These are phyloP conservation scores for Gossypium aridum DNA, from an alignment of 441 rosid genomes.

Conservation along the genomic window DNA sequence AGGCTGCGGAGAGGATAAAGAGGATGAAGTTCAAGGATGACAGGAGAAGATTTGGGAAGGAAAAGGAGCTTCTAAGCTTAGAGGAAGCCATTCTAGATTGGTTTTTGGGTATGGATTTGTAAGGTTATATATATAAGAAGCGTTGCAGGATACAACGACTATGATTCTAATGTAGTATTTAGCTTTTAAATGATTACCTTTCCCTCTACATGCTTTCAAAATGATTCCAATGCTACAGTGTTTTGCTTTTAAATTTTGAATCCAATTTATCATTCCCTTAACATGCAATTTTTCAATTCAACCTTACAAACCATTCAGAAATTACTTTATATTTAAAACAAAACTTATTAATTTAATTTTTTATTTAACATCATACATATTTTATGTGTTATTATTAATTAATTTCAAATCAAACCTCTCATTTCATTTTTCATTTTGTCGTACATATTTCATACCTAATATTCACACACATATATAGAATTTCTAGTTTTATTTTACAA, in stretches of 20 bases:
- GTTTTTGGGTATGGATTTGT: not conserved
- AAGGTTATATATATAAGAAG: conserved; percentile 5
- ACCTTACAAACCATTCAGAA: too few relatives aligned
- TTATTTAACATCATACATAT: too few relatives aligned
- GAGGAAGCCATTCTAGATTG: conserved; percentile 21
- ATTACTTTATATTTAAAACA: too few relatives aligned
- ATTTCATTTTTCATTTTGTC: too few relatives aligned
- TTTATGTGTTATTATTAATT: too few relatives aligned
- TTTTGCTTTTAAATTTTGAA: not conserved
- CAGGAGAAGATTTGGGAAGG: conserved; percentile 44
- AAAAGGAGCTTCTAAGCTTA: conserved; percentile 41
- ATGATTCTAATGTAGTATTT: not conserved
- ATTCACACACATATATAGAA: too few relatives aligned
- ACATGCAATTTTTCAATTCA: too few relatives aligned
- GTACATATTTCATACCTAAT: too few relatives aligned
- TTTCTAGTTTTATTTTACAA: too few relatives aligned
- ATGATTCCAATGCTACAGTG: not conserved
- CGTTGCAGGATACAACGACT: conserved; percentile 32
- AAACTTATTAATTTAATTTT: too few relatives aligned
- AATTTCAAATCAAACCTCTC: too few relatives aligned
- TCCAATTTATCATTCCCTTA: too few relatives aligned
- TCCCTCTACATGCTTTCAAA: conserved; percentile 21
- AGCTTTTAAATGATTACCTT: not conserved
- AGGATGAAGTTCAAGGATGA: conserved; percentile 42
- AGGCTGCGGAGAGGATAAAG: conserved; percentile 38